phyloP scores from a whole-genome alignment of 2,329 filamentous ascomycete species.

The Didymella lethalis region DNA sequence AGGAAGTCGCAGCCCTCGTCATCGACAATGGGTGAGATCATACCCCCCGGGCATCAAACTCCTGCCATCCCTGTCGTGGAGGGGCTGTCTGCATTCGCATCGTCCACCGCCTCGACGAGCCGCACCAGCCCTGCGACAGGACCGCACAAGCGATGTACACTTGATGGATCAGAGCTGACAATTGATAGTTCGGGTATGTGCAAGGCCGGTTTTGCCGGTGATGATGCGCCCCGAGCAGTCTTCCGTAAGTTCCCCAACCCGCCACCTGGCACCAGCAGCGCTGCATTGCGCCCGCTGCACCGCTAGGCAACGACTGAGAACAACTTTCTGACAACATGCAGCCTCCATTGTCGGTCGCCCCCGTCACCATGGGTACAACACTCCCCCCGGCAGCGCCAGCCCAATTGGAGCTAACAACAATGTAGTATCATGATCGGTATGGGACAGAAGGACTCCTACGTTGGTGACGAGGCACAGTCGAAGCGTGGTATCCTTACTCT shows the following conservation, averaged over 20 bases:
- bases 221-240: conserved; percentile 99
- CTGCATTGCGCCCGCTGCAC: conserved; percentile 13
- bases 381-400: conserved; percentile 26
- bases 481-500: conserved; percentile 99
- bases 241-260: conserved; percentile 82
- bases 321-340: conserved; percentile 55
- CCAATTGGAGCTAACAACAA: conserved; percentile 51
- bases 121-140: conserved; percentile 34
- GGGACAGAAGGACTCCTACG: conserved; percentile 99
- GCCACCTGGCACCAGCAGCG: conserved; percentile 24
- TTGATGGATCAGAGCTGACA: conserved; percentile 48
- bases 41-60: conserved; percentile 49
- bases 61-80: conserved; percentile 50
- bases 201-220: conserved; percentile 99
- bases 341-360: conserved; percentile 99
- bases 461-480: conserved; percentile 99
- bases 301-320: conserved; percentile 21
- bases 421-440: conserved; percentile 99
- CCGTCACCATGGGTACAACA: conserved; percentile 97
- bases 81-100: conserved; percentile 44
- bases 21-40: conserved; percentile 99
- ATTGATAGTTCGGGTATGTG: conserved; percentile 96
- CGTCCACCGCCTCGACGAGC: conserved; percentile 35
- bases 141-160: conserved; percentile 31
- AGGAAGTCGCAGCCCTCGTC: conserved; percentile 99